Base-by-base conservation (phyloP, 192 early-diverging fungal genomes). In the Thoreauomyces humboldtii region DNA sequence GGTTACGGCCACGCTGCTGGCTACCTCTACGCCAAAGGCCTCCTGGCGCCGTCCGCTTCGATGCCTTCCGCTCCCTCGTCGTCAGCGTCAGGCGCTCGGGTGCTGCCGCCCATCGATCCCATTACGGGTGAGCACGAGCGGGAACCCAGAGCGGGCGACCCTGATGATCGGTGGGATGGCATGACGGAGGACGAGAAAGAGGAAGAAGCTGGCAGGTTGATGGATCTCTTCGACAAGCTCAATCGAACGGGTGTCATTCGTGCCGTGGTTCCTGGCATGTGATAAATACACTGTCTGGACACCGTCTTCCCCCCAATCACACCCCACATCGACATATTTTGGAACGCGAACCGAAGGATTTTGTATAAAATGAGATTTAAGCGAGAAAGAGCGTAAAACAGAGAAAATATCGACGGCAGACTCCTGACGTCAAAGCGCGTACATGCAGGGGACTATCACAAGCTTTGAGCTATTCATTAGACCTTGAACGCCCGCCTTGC, bases 131-230 rank as follows among this genome's bases (percentile, higher is more conserved):
- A 88, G 57, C 81, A 85, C 54, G 58, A 58, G 28, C 24, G 33
- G 2, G 33, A 52, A 22, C 42, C 17, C 0, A 22, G n/a, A n/a
- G 63, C 75, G 35, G 64, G 62, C 17, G 36, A 35, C 17, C 61
- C 77, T 24, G 75, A 72, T 2, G 81, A 84, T 34, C n/a, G n/a
- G n/a, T 82, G 92, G 73, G 82, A 86, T 6, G 79, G 83, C 14
- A 92, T 99, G 92, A 96, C 92, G 1, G 92, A 95, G 37, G 96
- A 95, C 68, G 95, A 99, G 70, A 97, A 96, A 68, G 93, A 96
- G 66, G 75, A 87, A 35, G 96, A 99, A 63, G 93, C 93, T 2
- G 92, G 95, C 71, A 81, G 83, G 25, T 67, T 99, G 69, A 87
- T 98, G 79, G 94, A 94, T 0, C 79, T 97, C 72, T 94, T 99